phyloP scores from a whole-genome alignment of 1,284 basidiomycete genomes.

The Rugiboletus extremiorientalis region DNA sequence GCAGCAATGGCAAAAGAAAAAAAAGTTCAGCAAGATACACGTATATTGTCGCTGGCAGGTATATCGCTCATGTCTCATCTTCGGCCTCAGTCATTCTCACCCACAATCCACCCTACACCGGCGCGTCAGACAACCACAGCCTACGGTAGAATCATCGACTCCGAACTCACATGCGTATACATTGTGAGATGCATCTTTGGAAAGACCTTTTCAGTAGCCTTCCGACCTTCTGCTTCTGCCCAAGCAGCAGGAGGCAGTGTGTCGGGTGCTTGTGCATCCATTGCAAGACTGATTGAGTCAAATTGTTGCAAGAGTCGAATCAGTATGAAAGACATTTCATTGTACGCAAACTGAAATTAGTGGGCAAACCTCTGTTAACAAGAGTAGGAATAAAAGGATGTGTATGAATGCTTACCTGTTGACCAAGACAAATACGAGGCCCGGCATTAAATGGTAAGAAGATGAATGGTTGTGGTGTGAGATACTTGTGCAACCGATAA shows the following conservation, averaged over 20 bases:
- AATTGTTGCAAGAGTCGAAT: constrained; percentile 46
- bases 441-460: constrained; percentile 53
- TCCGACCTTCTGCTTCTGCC: constrained; percentile 33
- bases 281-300: constrained; percentile 35
- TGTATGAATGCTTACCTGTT: constrained; percentile 33
- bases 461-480: constrained; percentile 36
- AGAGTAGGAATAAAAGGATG: not conserved
- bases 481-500: constrained; percentile 27
- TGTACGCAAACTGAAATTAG: constrained; percentile 42
- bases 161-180: constrained; percentile 35
- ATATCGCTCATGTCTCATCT: constrained; percentile 4
- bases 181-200: constrained; percentile 41
- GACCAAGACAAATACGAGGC: constrained; percentile 47
- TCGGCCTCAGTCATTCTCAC: constrained; percentile 26
- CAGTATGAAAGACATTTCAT: constrained; percentile 45
- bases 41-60: not conserved
- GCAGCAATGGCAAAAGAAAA: not conserved
- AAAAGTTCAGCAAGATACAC: not conserved
- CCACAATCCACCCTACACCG: constrained; percentile 26
- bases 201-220: constrained; percentile 38
- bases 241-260: constrained; percentile 36
- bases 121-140: not conserved
- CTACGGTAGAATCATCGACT: not conserved
- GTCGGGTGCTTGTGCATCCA: constrained; percentile 35
- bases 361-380: not conserved